Percentiles rank a stretch among this genome's conserved stretches.
phyloP scores from a whole-genome alignment of 305 asterid genomes.

The Stenogyne calaminthoides region DNA sequence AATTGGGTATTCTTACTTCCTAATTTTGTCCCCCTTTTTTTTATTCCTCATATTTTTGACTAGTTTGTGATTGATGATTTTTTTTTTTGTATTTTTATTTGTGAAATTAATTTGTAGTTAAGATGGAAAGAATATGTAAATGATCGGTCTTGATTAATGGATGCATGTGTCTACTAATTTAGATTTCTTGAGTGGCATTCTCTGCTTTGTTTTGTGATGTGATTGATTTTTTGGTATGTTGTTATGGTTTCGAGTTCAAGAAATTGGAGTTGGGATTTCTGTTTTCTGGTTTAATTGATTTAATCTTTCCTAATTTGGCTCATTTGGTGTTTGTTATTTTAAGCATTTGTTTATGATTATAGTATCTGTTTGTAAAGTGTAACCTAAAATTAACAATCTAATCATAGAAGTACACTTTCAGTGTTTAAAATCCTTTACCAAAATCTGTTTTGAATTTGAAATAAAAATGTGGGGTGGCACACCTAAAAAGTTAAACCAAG shows the following conservation, averaged over 20 bases:
- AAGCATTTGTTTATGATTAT: neutral
- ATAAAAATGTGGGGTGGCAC: no score
- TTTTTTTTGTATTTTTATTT: neutral
- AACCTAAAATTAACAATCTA: neutral
- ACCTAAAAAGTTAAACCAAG: neutral
- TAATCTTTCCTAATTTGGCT: neutral
- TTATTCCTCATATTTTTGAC: no score
- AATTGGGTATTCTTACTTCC: constrained; percentile 16
- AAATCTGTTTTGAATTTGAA: no score
- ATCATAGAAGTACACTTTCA: neutral
- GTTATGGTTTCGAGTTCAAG: neutral
- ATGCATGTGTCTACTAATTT: neutral
- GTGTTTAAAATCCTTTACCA: neutral
- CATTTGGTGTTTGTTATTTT: neutral
- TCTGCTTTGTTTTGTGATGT: neutral
- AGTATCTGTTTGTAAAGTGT: neutral
- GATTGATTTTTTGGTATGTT: neutral
- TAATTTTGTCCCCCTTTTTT: neutral
- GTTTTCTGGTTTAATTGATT: neutral
- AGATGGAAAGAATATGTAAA: neutral
- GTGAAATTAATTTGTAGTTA: neutral
- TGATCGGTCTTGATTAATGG: neutral
- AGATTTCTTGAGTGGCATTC: neutral
- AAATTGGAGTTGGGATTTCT: neutral
- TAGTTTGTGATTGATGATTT: neutral